A percentile compares a stretch with the other conserved stretches of the same genome.
phyloP scores from a whole-genome alignment of 1,284 basidiomycete genomes.

The Ceratobasidium sp. region DNA sequence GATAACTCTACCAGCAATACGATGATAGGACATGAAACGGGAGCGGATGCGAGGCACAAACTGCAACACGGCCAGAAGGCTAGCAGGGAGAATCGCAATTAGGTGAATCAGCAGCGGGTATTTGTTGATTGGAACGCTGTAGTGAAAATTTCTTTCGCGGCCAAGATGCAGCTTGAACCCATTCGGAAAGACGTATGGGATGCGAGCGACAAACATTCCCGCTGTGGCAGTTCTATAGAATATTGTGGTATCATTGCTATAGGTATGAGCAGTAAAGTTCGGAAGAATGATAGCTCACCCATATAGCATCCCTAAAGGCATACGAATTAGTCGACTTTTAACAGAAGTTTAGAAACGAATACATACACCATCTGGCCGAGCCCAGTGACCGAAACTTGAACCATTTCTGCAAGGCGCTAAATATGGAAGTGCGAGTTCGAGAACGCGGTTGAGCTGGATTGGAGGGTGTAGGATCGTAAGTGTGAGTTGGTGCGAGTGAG shows the following conservation, averaged over 20 bases:
- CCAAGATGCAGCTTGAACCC: neutral
- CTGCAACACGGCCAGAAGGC: neutral
- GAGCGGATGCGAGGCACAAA: too few species aligned
- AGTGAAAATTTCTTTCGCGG: conserved; percentile 1
- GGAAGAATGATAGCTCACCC: too few species aligned
- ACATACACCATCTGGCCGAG: neutral
- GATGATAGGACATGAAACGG: too few species aligned
- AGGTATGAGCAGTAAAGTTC: neutral
- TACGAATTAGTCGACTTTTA: neutral
- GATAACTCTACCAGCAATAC: too few species aligned
- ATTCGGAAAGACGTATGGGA: neutral
- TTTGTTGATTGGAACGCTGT: too few species aligned
- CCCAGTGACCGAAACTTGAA: neutral
- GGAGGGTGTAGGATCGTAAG: too few species aligned
- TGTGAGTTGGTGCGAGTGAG: too few species aligned
- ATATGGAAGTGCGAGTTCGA: too few species aligned
- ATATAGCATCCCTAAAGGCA: neutral
- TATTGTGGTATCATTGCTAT: neutral
- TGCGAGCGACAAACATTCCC: neutral
- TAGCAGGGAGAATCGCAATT: conserved; percentile 3
- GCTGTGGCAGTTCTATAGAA: neutral
- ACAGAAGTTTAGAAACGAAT: neutral
- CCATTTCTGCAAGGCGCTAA: too few species aligned
- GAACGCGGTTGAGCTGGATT: too few species aligned
- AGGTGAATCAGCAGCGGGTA: conserved; percentile 12